Evolutionary conservation across 2,329 filamentous ascomycete genomes (phyloP).

Genomic region (Fusarium tricinctum): DNA sequence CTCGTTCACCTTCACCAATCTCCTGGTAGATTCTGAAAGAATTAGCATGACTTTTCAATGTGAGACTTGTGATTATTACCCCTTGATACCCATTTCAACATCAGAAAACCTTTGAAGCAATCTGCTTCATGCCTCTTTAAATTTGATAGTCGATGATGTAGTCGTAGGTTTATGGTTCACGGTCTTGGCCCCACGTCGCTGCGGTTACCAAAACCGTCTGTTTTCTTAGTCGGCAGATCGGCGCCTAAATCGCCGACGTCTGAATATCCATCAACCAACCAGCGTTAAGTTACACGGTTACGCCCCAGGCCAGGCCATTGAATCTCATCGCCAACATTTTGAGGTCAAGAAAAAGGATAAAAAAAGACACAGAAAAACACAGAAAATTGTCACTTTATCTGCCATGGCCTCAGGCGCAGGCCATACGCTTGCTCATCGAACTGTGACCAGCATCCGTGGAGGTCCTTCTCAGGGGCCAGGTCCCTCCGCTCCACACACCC

Average conservation of each 20-base stretch:
- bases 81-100: constrained; percentile 74
- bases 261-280: constrained; percentile 42
- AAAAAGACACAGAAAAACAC: constrained; percentile 1
- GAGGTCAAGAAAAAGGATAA: constrained; percentile 10
- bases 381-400: background rate
- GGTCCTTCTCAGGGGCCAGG: constrained; percentile 54
- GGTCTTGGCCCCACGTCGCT: constrained; percentile 50
- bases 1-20: constrained; percentile 82
- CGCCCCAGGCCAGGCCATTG: constrained; percentile 34
- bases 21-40: constrained; percentile 84
- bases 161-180: constrained; percentile 35
- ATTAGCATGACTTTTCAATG: constrained; percentile 3
- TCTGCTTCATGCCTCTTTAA: constrained; percentile 6
- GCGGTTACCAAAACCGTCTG: constrained; percentile 48
- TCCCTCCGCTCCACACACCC: constrained; percentile 71
- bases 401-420: constrained; percentile 62
- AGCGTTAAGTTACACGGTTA: constrained; percentile 37
- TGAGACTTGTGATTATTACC: constrained; percentile 56
- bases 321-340: constrained; percentile 30
- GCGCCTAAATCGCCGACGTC: constrained; percentile 47
- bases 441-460: constrained; percentile 69
- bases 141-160: constrained; percentile 35
- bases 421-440: constrained; percentile 67
- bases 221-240: constrained; percentile 52
- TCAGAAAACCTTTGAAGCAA: constrained; percentile 22